Evolutionary conservation across 768 basidiomycete genomes (phyloP).

Genomic region (Leccinum subgranulosum): DNA sequence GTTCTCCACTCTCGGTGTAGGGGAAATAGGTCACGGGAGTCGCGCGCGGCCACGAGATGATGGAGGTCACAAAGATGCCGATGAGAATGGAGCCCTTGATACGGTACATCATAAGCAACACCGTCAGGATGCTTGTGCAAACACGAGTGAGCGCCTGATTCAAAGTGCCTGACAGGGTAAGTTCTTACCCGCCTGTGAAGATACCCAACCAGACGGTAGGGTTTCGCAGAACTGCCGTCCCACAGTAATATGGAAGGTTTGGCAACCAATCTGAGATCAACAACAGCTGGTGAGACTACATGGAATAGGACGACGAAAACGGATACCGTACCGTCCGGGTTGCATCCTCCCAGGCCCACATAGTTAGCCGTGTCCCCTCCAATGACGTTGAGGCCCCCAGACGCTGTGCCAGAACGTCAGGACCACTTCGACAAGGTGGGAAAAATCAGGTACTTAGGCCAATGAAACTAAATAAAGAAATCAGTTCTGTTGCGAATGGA

Average conservation of each 20-base stretch:
- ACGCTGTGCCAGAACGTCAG: conserved; percentile 37
- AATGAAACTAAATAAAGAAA: conserved; percentile 51
- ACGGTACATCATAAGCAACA: conserved; percentile 80
- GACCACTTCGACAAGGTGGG: not conserved
- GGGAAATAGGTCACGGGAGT: conserved; percentile 83
- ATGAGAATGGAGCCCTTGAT: conserved; percentile 80
- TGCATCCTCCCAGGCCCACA: conserved; percentile 76
- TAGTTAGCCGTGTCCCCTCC: conserved; percentile 70
- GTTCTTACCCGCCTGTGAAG: conserved; percentile 70
- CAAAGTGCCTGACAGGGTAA: not conserved
- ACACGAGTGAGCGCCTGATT: conserved; percentile 4
- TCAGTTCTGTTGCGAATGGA: not conserved
- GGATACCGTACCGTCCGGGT: conserved; percentile 39
- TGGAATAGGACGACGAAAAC: conserved; percentile 1
- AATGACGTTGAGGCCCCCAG: conserved; percentile 68
- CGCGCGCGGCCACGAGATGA: conserved; percentile 86
- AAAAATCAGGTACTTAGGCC: conserved; percentile 53
- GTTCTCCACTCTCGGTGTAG: conserved; percentile 62
- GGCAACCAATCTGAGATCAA: conserved; percentile 39
- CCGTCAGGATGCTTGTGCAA: conserved; percentile 58
- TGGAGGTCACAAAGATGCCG: conserved; percentile 79
- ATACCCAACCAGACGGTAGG: conserved; percentile 90
- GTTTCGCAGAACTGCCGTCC: conserved; percentile 57
- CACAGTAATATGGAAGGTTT: conserved; percentile 58
- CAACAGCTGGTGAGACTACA: conserved; percentile 7